phyloP scores from a whole-genome alignment of 306 rosid genomes.

The Pyrus pyrifolia region DNA sequence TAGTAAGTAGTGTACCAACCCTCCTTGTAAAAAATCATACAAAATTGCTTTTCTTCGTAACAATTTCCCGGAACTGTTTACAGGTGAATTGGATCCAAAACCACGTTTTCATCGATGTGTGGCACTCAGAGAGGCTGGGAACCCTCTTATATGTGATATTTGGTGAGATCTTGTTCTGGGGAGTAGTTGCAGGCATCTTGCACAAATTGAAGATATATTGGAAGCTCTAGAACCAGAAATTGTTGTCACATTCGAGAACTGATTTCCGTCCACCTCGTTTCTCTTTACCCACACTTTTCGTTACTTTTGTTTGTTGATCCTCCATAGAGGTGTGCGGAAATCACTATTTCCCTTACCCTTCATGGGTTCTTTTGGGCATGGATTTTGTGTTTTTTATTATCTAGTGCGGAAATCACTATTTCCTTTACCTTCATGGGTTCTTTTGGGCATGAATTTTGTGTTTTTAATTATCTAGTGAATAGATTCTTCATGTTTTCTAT shows the following conservation, averaged over 20 bases:
- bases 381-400: background rate
- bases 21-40: background rate
- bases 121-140: slow-evolving; percentile 69
- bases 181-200: slow-evolving; percentile 68
- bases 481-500: background rate
- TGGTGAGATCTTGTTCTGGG: slow-evolving; percentile 78
- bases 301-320: no score
- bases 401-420: background rate
- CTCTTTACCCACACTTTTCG: no score
- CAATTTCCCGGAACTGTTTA: background rate
- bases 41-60: background rate
- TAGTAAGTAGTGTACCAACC: slow-evolving; percentile 34
- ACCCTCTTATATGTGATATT: slow-evolving; percentile 75
- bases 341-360: background rate
- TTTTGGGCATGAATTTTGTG: background rate
- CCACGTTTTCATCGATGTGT: slow-evolving; percentile 58
- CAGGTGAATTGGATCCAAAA: slow-evolving; percentile 68
- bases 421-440: background rate
- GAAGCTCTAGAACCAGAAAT: slow-evolving; percentile 37
- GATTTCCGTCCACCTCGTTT: no score
- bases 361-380: background rate
- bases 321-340: no score
- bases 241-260: no score
- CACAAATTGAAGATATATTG: slow-evolving; percentile 71
- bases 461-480: background rate